These are phyloP conservation scores for Leccinum subgranulosum DNA, from an alignment of 768 basidiomycete genomes.

Conservation along the genomic window DNA sequence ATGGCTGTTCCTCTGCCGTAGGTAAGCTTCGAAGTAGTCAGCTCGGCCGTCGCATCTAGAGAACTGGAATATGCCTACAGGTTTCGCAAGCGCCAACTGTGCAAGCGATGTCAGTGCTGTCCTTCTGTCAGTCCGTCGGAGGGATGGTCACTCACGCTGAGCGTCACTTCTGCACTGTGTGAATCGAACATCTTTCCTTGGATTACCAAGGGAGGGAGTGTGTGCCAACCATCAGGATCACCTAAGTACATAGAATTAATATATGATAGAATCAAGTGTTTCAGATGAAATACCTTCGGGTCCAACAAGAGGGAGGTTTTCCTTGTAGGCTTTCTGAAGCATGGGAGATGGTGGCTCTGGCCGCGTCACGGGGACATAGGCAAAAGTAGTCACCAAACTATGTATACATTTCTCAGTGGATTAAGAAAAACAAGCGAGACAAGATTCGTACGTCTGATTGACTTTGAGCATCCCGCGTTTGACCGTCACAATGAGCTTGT, in stretches of 20 bases:
- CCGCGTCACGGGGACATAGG: slow-evolving; percentile 32
- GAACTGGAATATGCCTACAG: slow-evolving; percentile 30
- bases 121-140: not conserved
- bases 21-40: slow-evolving; percentile 35
- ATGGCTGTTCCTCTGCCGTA: slow-evolving; percentile 52
- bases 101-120: not conserved
- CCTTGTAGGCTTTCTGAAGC: slow-evolving; percentile 36
- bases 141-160: slow-evolving; percentile 27
- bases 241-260: slow-evolving; percentile 10
- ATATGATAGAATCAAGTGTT: not conserved
- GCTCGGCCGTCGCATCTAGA: not conserved
- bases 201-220: slow-evolving; percentile 29
- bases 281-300: slow-evolving; percentile 25
- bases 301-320: slow-evolving; percentile 31
- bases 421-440: not conserved
- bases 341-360: slow-evolving; percentile 36
- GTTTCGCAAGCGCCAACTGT: slow-evolving; percentile 49
- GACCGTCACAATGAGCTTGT: slow-evolving; percentile 48
- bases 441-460: slow-evolving; percentile 43
- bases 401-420: not conserved
- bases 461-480: slow-evolving; percentile 47
- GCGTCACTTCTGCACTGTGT: slow-evolving; percentile 27
- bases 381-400: slow-evolving; percentile 34
- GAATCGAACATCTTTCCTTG: slow-evolving; percentile 36
- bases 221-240: slow-evolving; percentile 41